Evolutionary conservation across 2,329 filamentous ascomycete species (phyloP), one percentile per base, ranked within the genome.

Genomic region (Claviceps lovelessii): DNA sequence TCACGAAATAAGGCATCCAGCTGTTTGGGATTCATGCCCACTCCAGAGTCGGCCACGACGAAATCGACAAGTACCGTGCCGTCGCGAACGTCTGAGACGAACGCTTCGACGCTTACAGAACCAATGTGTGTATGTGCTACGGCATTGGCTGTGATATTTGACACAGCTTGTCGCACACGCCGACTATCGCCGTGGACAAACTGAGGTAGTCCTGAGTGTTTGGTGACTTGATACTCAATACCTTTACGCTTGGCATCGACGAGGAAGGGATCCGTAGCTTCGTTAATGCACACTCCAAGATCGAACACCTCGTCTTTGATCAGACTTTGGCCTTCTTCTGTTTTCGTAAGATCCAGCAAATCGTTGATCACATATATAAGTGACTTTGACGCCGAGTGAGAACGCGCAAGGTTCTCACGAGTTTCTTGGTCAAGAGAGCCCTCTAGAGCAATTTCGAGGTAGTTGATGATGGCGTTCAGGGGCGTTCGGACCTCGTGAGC

Each of bases 311-410:
- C 90, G 55, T 90, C 84, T 61, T 89, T 91, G 63, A 91, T 78
- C 4, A 95, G 70, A 1, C 83, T 78, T 50, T 85, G 84, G 0
- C 90, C 89, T 65, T 90, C 86, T 65, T 95, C 90, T 0, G 86
- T 86, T 64, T 94, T 93, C 1, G 90, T 95, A 35, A 95, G 73
- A 64, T 95, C 90, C 0, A 95, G 74, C 1, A 95, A 74, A 65
- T 95, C 90, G 60, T 95, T 95, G 70, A 95, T 95, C 10, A 95
- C 89, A 65, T 94, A 95, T 5, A 95, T 91, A 31, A 95, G 72
- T 0, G 89, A 94, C 64, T 95, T 95, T 0, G 90, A 95, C 4
- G 90, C 90, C 0, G 89, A 94, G 65, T 95, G 88, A 0, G 90
- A 95, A 60, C 83, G 85, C 0, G 85, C 78, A 6, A 95, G 72